Evolutionary conservation across 2,329 filamentous ascomycete genomes (phyloP), one percentile per base, ranked within the genome.

Genomic region (Aschersonia sp.): DNA sequence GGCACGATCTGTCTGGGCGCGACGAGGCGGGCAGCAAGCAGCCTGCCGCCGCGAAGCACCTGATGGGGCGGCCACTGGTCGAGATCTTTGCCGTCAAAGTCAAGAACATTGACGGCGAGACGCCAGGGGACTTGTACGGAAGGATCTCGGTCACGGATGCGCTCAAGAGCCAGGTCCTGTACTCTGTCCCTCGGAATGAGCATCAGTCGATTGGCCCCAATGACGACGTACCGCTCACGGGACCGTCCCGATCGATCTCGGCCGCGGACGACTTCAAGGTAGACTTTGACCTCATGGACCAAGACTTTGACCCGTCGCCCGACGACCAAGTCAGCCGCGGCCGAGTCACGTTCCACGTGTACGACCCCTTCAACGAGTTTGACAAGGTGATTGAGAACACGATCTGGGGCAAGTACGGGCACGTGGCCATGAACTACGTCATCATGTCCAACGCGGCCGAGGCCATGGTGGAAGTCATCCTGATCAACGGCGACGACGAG

Each of bases 401-500:
- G 3, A 14, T 46, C 2, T 4, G 29, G 6, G 39, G 45, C 35
- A n/a, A 30, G 8, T 48, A 50, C 30, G 49, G 49, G 39, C 37
- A n/a, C 29, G 46, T 40, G 31, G 48, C 49, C 8, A 40, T 48
- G 10, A 30, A 44, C 12, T 48, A 50, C 30, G 29, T 50, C 22
- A 46, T 46, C 9, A 48, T 50, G 43, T 39, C 33, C 29, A 44
- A 40, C 29, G 46, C 43, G 3, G 12, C 31, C n/a, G 6, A 45
- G 30, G 49, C 44, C 5, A 29, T 11, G 9, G 14, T 50, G 6
- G 9, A 50, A 33, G 39, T 50, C 4, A 42, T 45, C 5, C n/a
- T 50, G 31, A 22, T 50, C 40, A 40, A 50, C 33, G 49, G 49
- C n/a, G 49, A 50, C 41, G 33, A 30, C 8, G 49, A 50, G 44